Conservation (phyloP, 208 protist species). For the Polymyxa betae region DNA sequence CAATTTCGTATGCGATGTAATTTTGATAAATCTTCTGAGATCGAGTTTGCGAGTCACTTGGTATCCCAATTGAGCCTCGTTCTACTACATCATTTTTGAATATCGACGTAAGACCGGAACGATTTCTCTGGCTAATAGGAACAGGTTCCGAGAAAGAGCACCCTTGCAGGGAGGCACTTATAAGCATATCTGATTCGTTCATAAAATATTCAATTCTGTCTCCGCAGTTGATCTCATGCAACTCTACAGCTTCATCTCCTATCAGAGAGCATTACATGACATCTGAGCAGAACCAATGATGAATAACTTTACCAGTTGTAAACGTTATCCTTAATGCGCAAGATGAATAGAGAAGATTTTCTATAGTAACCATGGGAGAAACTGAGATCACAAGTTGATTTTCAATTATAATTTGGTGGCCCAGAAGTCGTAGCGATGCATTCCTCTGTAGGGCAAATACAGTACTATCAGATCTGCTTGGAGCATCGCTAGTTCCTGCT, state of each 20-base stretch:
- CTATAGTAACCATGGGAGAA: not conserved
- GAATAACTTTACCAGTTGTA: no score
- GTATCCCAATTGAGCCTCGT: not conserved
- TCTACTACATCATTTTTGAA: not conserved
- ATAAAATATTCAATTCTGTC: constrained; percentile 31
- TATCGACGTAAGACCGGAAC: not conserved
- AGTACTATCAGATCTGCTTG: not conserved
- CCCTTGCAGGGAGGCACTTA: not conserved
- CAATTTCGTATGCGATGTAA: not conserved
- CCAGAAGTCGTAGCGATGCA: not conserved
- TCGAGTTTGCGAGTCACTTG: not conserved
- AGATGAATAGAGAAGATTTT: constrained; percentile 16
- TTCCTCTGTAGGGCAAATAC: not conserved
- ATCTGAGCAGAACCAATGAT: no score
- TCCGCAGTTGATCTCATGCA: not conserved
- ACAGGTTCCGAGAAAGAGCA: not conserved
- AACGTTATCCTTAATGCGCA: no score
- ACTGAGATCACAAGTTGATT: not conserved
- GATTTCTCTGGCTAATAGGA: not conserved
- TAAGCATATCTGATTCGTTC: not conserved
- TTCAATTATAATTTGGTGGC: not conserved
- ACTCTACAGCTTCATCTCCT: not conserved
- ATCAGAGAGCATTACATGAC: no score
- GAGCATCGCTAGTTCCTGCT: not conserved
- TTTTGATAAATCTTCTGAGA: not conserved